These are phyloP conservation scores for Phytophthora sojae DNA, from an alignment of 352 stramenopile genomes.

Conservation along the genomic window DNA sequence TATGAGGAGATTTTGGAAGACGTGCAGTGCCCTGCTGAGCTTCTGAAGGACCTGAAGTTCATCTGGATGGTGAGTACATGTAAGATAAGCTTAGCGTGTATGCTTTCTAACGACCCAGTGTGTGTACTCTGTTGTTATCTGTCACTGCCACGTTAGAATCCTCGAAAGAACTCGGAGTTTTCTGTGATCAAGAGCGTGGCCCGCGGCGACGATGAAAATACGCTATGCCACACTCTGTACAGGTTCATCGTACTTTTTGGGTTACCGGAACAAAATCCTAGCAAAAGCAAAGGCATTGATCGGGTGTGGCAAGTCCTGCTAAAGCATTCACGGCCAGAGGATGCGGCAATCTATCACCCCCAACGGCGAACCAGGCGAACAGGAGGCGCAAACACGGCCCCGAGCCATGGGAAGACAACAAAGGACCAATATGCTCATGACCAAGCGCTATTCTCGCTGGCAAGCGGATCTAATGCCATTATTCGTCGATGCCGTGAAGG, in stretches of 20 bases:
- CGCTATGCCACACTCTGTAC: conserved; percentile 97
- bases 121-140: not conserved
- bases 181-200: conserved; percentile 70
- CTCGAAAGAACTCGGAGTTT: conserved; percentile 67
- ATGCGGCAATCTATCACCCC: conserved; percentile 19
- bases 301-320: conserved; percentile 69
- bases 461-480: conserved; percentile 47
- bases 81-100: not conserved
- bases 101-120: not conserved
- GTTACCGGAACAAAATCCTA: conserved; percentile 73
- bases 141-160: conserved; percentile 39
- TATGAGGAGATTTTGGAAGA: conserved; percentile 98
- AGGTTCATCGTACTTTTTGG: conserved; percentile 97
- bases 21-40: conserved; percentile 89
- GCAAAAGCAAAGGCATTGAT: conserved; percentile 41
- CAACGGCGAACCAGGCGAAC: conserved; percentile 34
- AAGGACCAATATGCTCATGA: conserved; percentile 58
- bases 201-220: conserved; percentile 76
- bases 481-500: conserved; percentile 65
- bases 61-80: conserved; percentile 86
- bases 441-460: conserved; percentile 57
- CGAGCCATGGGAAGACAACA: conserved; percentile 20
- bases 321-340: conserved; percentile 68
- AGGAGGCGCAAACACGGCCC: conserved; percentile 9
- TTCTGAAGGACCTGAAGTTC: conserved; percentile 85